A percentile compares a stretch with the other conserved stretches of the same genome.
phyloP scores from a whole-genome alignment of 2,329 filamentous ascomycete genomes.

The Xylaria sp. region DNA sequence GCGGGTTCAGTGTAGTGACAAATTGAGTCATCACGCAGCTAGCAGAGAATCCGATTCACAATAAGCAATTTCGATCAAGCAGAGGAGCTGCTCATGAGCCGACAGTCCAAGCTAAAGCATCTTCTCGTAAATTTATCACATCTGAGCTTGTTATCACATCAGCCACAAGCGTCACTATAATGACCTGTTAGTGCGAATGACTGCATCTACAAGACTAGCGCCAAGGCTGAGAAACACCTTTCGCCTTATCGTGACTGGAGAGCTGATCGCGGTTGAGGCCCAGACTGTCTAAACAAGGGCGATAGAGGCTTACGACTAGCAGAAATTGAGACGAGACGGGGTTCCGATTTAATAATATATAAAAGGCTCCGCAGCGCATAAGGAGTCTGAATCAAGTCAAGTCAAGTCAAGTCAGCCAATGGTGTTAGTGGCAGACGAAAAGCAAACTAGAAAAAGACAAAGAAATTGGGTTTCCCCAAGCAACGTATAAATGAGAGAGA shows the following conservation, averaged over 20 bases:
- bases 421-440: not conserved
- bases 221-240: not conserved
- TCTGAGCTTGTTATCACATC: not conserved
- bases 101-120: not conserved
- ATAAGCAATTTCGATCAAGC: slow-evolving; percentile 7
- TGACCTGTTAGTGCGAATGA: not conserved
- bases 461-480: not conserved
- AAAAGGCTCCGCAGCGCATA: not conserved
- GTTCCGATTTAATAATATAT: not conserved
- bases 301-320: not conserved
- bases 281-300: not conserved
- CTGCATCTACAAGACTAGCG: not conserved
- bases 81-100: not conserved
- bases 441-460: not conserved
- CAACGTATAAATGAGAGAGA: not conserved
- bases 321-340: not conserved
- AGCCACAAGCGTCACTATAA: not conserved
- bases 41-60: not conserved
- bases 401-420: not conserved
- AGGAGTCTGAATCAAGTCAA: slow-evolving; percentile 1
- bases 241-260: not conserved
- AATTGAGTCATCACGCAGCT: not conserved
- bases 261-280: not conserved
- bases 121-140: not conserved
- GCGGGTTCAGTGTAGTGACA: not conserved